Evolutionary conservation across 176 grass and related monocot species (phyloP), one percentile per base, ranked within the genome.

Genomic region (Cymbopogon citratus): DNA sequence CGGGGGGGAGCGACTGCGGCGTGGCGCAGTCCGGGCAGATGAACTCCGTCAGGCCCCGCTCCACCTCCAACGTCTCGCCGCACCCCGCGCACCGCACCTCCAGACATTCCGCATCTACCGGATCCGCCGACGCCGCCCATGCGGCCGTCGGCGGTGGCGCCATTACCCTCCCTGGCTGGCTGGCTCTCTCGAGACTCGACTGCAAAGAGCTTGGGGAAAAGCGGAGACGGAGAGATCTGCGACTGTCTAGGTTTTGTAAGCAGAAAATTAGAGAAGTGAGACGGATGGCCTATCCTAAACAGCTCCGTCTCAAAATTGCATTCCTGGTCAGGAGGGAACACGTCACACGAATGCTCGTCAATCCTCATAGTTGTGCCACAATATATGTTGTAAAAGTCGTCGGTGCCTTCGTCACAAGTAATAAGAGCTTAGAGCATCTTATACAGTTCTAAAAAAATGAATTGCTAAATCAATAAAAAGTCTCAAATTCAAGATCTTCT

Each of bases 1-100:
- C 91, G 10, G 80, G 91, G 80, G 91, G 84, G 1, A 92, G 91
- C 41, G 80, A 61, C 63, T 92, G 87, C 59, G 84, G 80, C 40
- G 65, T 87, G 33, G 49, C 69, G 84, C 91, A 92, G 65, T 87
- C 84, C 7, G 31, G 31, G 49, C 91, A 92, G 81, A 87, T 85
- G 80, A 92, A 92, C 80, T 92, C 85, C 38, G 87, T 90, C 36
- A 93, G 59, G 6, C 81, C 81, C 1, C 39, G 63, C 6, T 90
- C 87, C 77, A 90, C 87, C 82, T 90, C 84, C 51, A 93, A 81
- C 76, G 84, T 87, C 73, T 85, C 81, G 19, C 80, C 63, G 28
- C 84, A 92, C 13, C 91, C 91, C 15, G 64, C 80, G 57, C 84
- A 90, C 2, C 29, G 70, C 54, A 92, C 84, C 61, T 90, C 87